A percentile compares a stretch with the other conserved stretches of the same genome.
These are phyloP conservation scores for Ramichloridium luteum DNA, from an alignment of 2,329 filamentous ascomycete genomes.

Conservation along the genomic window DNA sequence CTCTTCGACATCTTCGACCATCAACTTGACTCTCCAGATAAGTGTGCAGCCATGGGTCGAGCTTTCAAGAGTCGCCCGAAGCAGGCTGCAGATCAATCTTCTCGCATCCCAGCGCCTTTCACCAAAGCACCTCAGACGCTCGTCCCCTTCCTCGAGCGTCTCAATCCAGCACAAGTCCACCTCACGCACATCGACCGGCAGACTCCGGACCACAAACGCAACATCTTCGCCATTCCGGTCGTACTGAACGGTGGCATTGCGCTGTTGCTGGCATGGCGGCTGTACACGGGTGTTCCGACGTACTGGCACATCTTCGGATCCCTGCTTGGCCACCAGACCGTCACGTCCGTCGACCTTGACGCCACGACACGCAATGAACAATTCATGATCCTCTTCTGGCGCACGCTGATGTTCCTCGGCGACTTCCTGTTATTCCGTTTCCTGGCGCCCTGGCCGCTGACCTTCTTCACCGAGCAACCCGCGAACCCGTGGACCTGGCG, in stretches of 20 bases:
- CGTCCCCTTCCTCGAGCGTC: constrained; percentile 50
- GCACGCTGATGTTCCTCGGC: constrained; percentile 55
- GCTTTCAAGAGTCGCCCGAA: constrained; percentile 12
- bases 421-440: constrained; percentile 50
- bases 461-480: constrained; percentile 49
- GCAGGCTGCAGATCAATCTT: constrained; percentile 3
- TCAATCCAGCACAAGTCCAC: constrained; percentile 63
- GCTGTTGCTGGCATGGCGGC: constrained; percentile 53
- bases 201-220: constrained; percentile 58
- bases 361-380: constrained; percentile 47
- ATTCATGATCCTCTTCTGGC: constrained; percentile 43
- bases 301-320: constrained; percentile 59
- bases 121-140: constrained; percentile 51
- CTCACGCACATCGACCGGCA: constrained; percentile 70
- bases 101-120: constrained; percentile 44
- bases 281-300: constrained; percentile 55
- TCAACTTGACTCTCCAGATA: too few relatives aligned
- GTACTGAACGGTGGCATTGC: constrained; percentile 60
- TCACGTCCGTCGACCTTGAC: constrained; percentile 51
- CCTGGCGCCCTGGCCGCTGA: constrained; percentile 35
- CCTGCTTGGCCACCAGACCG: constrained; percentile 52
- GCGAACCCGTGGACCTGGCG: constrained; percentile 61
- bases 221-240: constrained; percentile 70
- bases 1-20: too few relatives aligned
- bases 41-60: constrained; percentile 5